phyloP scores from a whole-genome alignment of 352 stramenopile genomes.

The Phytopythium mirpurense region DNA sequence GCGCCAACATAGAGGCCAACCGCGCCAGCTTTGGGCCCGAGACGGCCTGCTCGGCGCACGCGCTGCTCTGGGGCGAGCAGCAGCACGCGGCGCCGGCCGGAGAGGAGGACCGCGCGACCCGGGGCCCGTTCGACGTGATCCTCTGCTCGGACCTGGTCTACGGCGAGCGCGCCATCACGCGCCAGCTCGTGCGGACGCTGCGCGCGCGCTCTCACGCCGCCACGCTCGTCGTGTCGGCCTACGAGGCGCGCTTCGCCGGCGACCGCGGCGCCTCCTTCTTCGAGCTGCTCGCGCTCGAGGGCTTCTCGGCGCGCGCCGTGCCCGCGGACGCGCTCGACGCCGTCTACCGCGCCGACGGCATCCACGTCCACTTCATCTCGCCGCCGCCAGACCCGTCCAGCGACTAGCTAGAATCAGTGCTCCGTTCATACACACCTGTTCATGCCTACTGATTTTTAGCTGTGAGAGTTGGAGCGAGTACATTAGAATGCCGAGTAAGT shows the following conservation, averaged over 20 bases:
- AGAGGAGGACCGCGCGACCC: not conserved
- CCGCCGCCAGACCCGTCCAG: not conserved
- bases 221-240: constrained; percentile 35
- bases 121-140: constrained; percentile 37
- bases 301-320: constrained; percentile 28
- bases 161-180: constrained; percentile 35
- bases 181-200: constrained; percentile 40
- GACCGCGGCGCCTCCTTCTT: constrained; percentile 51
- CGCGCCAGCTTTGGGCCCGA: constrained; percentile 14
- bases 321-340: constrained; percentile 25
- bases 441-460: not conserved
- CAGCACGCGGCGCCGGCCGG: not conserved
- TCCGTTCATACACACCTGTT: not conserved
- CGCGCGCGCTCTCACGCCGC: constrained; percentile 21
- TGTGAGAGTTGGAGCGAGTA: too few species aligned
- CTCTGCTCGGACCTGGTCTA: constrained; percentile 58
- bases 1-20: constrained; percentile 45
- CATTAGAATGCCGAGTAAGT: not conserved
- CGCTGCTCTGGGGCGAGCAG: constrained; percentile 38
- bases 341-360: constrained; percentile 36
- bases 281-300: constrained; percentile 14
- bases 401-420: not conserved
- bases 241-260: constrained; percentile 53
- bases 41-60: constrained; percentile 8
- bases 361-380: constrained; percentile 40